Conservation (phyloP, 116 monocot genomes). For the Zostera marina region DNA sequence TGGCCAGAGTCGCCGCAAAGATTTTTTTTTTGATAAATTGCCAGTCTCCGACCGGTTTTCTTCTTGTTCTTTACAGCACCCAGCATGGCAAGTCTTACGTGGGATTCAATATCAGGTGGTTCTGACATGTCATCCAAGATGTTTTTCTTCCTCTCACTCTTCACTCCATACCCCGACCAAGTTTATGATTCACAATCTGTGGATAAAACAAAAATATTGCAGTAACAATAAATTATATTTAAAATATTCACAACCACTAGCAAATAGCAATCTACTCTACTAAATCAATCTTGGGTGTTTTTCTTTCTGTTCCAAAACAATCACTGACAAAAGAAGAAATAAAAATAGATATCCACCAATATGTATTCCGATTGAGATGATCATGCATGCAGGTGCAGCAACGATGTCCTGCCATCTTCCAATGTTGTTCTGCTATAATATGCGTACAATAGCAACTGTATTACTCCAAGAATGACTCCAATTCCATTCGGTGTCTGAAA, state of each 20-base stretch:
- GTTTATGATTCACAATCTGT: too few relatives aligned
- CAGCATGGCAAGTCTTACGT: conserved; percentile 25
- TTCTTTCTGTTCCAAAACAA: too few relatives aligned
- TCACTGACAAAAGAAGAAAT: too few relatives aligned
- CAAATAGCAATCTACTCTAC: too few relatives aligned
- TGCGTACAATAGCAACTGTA: conserved; percentile 61
- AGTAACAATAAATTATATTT: too few relatives aligned
- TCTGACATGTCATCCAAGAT: conserved; percentile 21
- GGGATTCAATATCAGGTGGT: conserved; percentile 20
- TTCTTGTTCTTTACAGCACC: conserved; percentile 31
- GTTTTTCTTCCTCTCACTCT: conserved; percentile 31
- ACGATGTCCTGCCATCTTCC: conserved; percentile 1
- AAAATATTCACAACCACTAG: too few relatives aligned
- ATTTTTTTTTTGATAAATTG: conserved; percentile 23
- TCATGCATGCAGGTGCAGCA: conserved; percentile 1
- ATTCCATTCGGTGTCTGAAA: conserved; percentile 80
- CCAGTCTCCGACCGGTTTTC: conserved; percentile 23
- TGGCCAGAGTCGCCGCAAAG: conserved; percentile 12
- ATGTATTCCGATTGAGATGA: too few relatives aligned
- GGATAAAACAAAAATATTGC: too few relatives aligned
- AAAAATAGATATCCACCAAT: too few relatives aligned
- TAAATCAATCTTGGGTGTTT: too few relatives aligned
- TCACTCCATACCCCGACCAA: too few relatives aligned
- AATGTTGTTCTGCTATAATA: conserved; percentile 23
- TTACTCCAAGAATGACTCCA: conserved; percentile 42